Base-by-base conservation (phyloP, 352 stramenopile genomes). In the Phytophthora constricta region DNA sequence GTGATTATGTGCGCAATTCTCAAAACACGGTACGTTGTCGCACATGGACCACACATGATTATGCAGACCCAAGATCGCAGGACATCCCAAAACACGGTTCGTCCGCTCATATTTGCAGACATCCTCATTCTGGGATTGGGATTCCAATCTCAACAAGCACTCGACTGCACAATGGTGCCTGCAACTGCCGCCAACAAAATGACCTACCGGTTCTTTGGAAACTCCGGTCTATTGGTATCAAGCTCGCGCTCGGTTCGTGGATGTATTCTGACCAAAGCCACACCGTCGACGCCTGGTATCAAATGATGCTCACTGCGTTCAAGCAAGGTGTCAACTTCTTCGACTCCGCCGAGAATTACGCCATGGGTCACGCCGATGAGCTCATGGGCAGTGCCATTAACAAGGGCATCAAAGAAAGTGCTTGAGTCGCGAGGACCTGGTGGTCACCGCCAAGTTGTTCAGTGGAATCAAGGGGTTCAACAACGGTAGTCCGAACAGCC, bases 401-500 rank as follows among this genome's bases (percentile, higher is more conserved):
- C 34, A 72, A 62, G 42, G 73, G 72, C 19, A 61, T 86, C 22
- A 50, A 71, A 42, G 62, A 65, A 13, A 60, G 52, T 5, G 28
- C 73, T 11, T 80, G 65, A 61, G 50, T 8, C 71, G 79, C 25
- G 78, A 88, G 14, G 72, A 89, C n/a, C 69, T 90, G 5, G 68
- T 89, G 3, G 49, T 89, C 31, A 72, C 65, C 4, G 78, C 79
- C 26, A 90, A 90, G 63, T 76, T 87, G 57, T 82, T 78, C 46
- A 55, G 73, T 14, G 79, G 77, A 20, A 56, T 42, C 49, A 58
- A 62, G 13, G 47, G 27, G 13, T 26, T 59, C 51, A 33, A 23
- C 3, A 43, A 25, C 11, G 59, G 19, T 17, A 64, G 55, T 4
- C 71, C 62, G 1, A 82, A 74, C 37, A 42, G 25, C 23, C 42